Conservation (phyloP, 345 rosid species). For the Gossypium arboreum region DNA sequence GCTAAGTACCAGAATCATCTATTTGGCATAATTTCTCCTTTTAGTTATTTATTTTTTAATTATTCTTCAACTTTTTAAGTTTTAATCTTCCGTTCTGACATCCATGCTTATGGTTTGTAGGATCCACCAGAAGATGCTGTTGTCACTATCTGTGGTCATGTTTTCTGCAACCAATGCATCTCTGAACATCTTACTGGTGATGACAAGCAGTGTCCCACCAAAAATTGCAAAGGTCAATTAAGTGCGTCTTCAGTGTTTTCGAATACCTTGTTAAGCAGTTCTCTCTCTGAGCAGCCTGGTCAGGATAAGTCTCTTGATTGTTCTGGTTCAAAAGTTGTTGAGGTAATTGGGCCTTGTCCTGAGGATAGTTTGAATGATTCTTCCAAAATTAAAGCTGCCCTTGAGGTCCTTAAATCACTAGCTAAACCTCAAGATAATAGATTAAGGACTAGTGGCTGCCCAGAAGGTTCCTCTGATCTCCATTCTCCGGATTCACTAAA, state of each 20-base stretch:
- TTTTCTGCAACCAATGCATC: conserved; percentile 91
- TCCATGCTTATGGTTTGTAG: conserved; percentile 32
- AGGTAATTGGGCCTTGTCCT: conserved; percentile 27
- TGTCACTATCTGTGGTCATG: conserved; percentile 81
- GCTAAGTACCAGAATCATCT: neutral
- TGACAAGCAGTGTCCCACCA: conserved; percentile 59
- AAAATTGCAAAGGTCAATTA: conserved; percentile 61
- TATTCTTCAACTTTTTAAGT: conserved; percentile 1
- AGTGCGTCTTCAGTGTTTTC: conserved; percentile 52
- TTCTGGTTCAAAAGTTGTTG: conserved; percentile 36
- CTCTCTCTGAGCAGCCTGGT: conserved; percentile 37
- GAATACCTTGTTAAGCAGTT: conserved; percentile 35
- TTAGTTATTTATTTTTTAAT: neutral
- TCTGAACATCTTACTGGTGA: conserved; percentile 74
- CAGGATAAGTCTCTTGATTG: conserved; percentile 24
- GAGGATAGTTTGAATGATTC: conserved; percentile 40
- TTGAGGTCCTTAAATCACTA: conserved; percentile 70
- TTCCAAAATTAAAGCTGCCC: conserved; percentile 88
- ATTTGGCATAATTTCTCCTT: neutral
- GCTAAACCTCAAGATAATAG: conserved; percentile 35
- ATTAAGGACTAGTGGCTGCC: conserved; percentile 14
- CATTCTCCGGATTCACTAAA: conserved; percentile 11
- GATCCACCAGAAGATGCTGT: conserved; percentile 98
- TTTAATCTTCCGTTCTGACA: conserved; percentile 4
- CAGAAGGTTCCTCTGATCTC: conserved; percentile 27